Evolutionary conservation across 768 basidiomycete genomes (phyloP).

Genomic region (Lepiota brunneoincarnata): DNA sequence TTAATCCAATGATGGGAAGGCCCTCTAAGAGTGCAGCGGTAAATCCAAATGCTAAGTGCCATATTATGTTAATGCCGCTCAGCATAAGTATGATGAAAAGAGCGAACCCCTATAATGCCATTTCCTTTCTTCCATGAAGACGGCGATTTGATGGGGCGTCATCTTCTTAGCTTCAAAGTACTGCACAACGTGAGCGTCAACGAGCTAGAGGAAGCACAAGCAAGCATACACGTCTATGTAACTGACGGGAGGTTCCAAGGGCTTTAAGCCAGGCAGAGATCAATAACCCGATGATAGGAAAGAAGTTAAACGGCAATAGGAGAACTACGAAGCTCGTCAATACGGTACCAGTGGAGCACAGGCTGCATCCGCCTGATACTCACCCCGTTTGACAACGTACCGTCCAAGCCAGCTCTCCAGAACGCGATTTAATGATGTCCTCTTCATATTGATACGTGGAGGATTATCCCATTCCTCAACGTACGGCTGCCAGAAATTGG

Average conservation of each 20-base stretch:
- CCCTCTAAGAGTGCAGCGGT: constrained; percentile 77
- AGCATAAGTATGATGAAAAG: background rate
- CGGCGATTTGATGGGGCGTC: constrained; percentile 60
- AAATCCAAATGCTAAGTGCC: constrained; percentile 76
- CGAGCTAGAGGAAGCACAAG: background rate
- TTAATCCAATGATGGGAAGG: constrained; percentile 76
- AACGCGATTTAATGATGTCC: constrained; percentile 28
- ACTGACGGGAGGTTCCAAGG: constrained; percentile 59
- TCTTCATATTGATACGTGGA: constrained; percentile 32
- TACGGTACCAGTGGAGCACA: background rate
- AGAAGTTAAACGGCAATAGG: constrained; percentile 60
- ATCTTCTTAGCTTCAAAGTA: constrained; percentile 88
- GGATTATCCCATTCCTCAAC: constrained; percentile 79
- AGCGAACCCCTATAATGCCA: constrained; percentile 78
- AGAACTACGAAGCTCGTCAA: background rate
- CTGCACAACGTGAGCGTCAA: constrained; percentile 27
- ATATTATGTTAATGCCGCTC: background rate
- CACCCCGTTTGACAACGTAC: constrained; percentile 48
- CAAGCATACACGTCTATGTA: constrained; percentile 62
- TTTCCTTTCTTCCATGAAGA: constrained; percentile 86
- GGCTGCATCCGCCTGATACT: constrained; percentile 8
- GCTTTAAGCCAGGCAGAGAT: constrained; percentile 65
- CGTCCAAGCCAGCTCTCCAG: constrained; percentile 35
- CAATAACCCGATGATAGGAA: constrained; percentile 66
- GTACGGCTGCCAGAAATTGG: constrained; percentile 82